Conservation (phyloP, 441 rosid genomes). For the Pelargonium cotyledonis region DNA sequence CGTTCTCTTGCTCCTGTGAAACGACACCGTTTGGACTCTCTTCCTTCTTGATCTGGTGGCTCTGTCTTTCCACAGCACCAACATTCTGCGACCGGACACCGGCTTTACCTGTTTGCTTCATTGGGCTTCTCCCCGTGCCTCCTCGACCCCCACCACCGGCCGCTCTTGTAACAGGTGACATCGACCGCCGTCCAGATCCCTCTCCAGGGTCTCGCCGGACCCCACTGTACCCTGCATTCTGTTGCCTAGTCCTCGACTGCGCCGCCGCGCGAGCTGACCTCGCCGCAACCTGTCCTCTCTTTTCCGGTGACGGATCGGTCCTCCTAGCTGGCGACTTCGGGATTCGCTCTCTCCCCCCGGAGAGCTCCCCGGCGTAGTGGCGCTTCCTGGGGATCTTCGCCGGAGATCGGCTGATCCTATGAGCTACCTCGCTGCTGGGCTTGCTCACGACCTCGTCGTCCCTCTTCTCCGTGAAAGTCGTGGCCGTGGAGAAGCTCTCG, state of each 20-base stretch:
- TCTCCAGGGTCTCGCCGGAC: constrained; percentile 35
- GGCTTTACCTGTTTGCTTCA: constrained; percentile 29
- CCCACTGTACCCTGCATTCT: constrained; percentile 30
- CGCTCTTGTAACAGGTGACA: constrained; percentile 46
- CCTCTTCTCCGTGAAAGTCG: constrained; percentile 39
- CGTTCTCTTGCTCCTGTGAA: constrained; percentile 19
- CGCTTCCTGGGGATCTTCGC: constrained; percentile 46
- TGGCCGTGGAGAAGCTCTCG: constrained; percentile 41
- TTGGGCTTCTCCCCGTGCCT: constrained; percentile 31
- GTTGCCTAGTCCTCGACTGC: constrained; percentile 25
- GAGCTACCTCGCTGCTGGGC: constrained; percentile 25
- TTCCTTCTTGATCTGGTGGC: constrained; percentile 18
- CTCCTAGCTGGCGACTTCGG: constrained; percentile 33
- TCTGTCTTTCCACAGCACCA: constrained; percentile 19
- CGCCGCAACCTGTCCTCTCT: constrained; percentile 13
- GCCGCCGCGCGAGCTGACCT: constrained; percentile 28
- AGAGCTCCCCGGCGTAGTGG: constrained; percentile 24
- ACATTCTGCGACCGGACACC: constrained; percentile 18
- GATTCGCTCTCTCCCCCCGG: constrained; percentile 20
- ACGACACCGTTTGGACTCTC: constrained; percentile 9
- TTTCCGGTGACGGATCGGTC: constrained; percentile 23
- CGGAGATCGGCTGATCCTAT: constrained; percentile 27
- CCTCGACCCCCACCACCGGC: constrained; percentile 24
- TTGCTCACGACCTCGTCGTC: constrained; percentile 69
- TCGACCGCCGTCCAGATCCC: constrained; percentile 37